A percentile compares a stretch with the other conserved stretches of the same genome.
Evolutionary conservation across 805 yeast species (phyloP).

Genomic region (Ogataea degrootiae): DNA sequence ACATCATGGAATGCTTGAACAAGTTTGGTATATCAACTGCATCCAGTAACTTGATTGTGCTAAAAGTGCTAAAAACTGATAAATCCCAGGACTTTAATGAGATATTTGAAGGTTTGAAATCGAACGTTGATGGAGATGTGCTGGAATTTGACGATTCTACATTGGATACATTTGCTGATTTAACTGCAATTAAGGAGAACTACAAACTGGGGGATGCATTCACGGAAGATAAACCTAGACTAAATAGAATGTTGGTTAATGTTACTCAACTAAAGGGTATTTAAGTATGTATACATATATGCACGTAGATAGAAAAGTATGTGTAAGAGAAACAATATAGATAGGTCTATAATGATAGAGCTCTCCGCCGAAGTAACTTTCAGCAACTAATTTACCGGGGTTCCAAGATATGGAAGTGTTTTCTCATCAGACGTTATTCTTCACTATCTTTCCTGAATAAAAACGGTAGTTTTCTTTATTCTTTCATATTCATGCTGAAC

Average conservation of each 20-base stretch:
- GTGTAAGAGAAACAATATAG: background rate
- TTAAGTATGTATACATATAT: slow-evolving; percentile 2
- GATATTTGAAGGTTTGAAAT: slow-evolving; percentile 13
- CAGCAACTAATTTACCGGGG: too few species aligned
- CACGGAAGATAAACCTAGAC: slow-evolving; percentile 11
- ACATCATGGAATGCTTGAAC: slow-evolving; percentile 65
- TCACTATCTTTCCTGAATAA: too few species aligned
- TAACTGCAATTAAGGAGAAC: slow-evolving; percentile 22
- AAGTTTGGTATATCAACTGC: slow-evolving; percentile 63
- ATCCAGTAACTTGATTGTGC: slow-evolving; percentile 40
- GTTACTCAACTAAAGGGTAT: slow-evolving; percentile 28
- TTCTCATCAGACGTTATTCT: too few species aligned
- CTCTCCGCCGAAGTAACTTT: too few species aligned
- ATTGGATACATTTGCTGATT: slow-evolving; percentile 28
- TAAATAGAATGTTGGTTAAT: slow-evolving; percentile 23
- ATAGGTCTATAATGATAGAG: too few species aligned
- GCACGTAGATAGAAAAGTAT: background rate
- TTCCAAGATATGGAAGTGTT: too few species aligned
- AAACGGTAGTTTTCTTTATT: too few species aligned
- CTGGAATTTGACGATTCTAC: slow-evolving; percentile 31
- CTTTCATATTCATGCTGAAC: too few species aligned
- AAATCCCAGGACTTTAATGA: slow-evolving; percentile 13
- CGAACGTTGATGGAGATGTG: slow-evolving; percentile 31
- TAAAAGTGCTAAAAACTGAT: slow-evolving; percentile 39
- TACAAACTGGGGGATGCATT: slow-evolving; percentile 21